Evolutionary conservation across 2,329 filamentous ascomycete genomes (phyloP).

Genomic region (Coniosporium tulheliwenetii): DNA sequence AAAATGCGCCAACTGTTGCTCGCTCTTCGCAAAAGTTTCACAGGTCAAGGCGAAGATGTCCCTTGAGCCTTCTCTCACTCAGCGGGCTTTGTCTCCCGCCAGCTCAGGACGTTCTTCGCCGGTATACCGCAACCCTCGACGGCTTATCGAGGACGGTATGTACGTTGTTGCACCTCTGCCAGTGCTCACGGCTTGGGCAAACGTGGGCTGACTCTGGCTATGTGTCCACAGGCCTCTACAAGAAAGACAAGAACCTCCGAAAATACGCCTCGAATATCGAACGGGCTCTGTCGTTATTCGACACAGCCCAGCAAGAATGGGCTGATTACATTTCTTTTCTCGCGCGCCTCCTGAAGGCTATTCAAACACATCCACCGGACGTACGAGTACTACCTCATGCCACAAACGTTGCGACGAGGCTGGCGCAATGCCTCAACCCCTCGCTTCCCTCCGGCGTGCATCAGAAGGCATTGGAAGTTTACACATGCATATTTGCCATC

Average conservation of each 20-base stretch:
- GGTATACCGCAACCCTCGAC: slow-evolving; percentile 59
- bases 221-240: slow-evolving; percentile 36
- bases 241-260: slow-evolving; percentile 55
- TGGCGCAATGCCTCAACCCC: slow-evolving; percentile 91
- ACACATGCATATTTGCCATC: slow-evolving; percentile 72
- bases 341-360: slow-evolving; percentile 75
- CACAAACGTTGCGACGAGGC: slow-evolving; percentile 66
- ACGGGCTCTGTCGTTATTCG: slow-evolving; percentile 74
- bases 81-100: slow-evolving; percentile 55
- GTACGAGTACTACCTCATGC: slow-evolving; percentile 67
- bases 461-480: slow-evolving; percentile 92
- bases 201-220: neutral
- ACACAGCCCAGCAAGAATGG: slow-evolving; percentile 93
- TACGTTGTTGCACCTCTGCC: slow-evolving; percentile 7
- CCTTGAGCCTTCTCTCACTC: slow-evolving; percentile 42
- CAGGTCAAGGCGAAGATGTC: slow-evolving; percentile 31
- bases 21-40: no score
- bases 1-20: neutral
- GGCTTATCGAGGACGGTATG: slow-evolving; percentile 63
- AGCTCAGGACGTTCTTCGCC: slow-evolving; percentile 74
- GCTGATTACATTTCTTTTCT: slow-evolving; percentile 98
- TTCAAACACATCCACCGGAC: slow-evolving; percentile 69
- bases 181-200: slow-evolving; percentile 1
- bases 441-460: slow-evolving; percentile 89
- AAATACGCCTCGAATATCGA: slow-evolving; percentile 85